Evolutionary conservation across 1,139 yeast species (phyloP).

Genomic region (Hemisphaericaspora xylofermentans): DNA sequence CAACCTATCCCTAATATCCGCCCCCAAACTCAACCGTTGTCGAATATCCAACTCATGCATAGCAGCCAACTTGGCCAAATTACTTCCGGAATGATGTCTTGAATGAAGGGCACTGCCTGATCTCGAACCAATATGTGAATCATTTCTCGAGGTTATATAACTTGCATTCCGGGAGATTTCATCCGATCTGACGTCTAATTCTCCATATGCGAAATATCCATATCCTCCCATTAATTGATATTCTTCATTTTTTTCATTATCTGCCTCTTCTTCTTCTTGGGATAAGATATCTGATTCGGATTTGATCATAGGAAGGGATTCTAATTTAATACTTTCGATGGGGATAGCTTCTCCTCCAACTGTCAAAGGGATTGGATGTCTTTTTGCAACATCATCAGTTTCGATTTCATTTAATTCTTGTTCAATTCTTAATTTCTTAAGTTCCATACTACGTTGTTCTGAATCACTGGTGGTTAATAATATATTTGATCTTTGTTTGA

Average conservation of each 20-base stretch:
- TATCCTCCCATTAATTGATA: constrained; percentile 62
- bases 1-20: constrained; percentile 38
- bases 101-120: constrained; percentile 22
- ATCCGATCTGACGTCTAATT: constrained; percentile 37
- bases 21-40: constrained; percentile 32
- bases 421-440: constrained; percentile 36
- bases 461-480: constrained; percentile 36
- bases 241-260: constrained; percentile 15
- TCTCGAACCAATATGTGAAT: neutral
- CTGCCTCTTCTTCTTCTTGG: constrained; percentile 5
- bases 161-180: constrained; percentile 32
- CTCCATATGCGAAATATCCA: constrained; percentile 75
- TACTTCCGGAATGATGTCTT: constrained; percentile 32
- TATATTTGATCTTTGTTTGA: constrained; percentile 40
- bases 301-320: constrained; percentile 1
- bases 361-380: constrained; percentile 38
- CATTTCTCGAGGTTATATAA: constrained; percentile 27
- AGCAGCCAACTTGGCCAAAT: constrained; percentile 19
- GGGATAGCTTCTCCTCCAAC: constrained; percentile 24
- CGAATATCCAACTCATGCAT: constrained; percentile 20
- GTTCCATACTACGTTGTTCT: constrained; percentile 32
- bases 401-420: constrained; percentile 35
- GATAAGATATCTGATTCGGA: constrained; percentile 3
- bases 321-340: constrained; percentile 14
- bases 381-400: constrained; percentile 29